These are phyloP conservation scores for Laguncularia racemosa DNA, from an alignment of 345 rosid genomes.

Conservation along the genomic window DNA sequence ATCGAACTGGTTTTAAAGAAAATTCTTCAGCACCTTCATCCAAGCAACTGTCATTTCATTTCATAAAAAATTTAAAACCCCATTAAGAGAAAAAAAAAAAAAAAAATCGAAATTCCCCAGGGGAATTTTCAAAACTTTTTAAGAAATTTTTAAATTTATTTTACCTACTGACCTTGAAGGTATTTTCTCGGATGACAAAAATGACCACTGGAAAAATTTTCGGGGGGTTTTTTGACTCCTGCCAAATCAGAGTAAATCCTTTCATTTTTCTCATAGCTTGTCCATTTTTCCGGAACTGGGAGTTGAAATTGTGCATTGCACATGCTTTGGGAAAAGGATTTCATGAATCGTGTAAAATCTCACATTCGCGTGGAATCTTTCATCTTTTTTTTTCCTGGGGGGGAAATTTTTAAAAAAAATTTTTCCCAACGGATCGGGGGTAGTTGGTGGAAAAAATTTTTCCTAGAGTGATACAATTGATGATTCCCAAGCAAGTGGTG, in stretches of 20 bases:
- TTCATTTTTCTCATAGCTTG: slow-evolving; percentile 6
- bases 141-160: not conserved
- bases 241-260: slow-evolving; percentile 10
- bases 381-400: too few species aligned
- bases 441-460: too few species aligned
- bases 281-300: not conserved
- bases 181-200: slow-evolving; percentile 76
- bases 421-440: too few species aligned
- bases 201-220: slow-evolving; percentile 63
- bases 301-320: not conserved
- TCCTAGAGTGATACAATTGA: not conserved
- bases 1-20: slow-evolving; percentile 51
- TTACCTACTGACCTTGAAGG: slow-evolving; percentile 62
- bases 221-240: slow-evolving; percentile 59
- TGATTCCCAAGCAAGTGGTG: slow-evolving; percentile 18
- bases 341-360: not conserved
- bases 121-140: not conserved
- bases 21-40: slow-evolving; percentile 78
- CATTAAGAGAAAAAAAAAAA: not conserved
- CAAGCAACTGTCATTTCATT: slow-evolving; percentile 35
- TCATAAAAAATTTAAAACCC: too few species aligned
- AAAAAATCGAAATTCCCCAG: not conserved
- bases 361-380: too few species aligned
- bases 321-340: not conserved
- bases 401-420: not conserved